Evolutionary conservation across 257 asterid genomes (phyloP).

Genomic region (Nicotiana paniculata): DNA sequence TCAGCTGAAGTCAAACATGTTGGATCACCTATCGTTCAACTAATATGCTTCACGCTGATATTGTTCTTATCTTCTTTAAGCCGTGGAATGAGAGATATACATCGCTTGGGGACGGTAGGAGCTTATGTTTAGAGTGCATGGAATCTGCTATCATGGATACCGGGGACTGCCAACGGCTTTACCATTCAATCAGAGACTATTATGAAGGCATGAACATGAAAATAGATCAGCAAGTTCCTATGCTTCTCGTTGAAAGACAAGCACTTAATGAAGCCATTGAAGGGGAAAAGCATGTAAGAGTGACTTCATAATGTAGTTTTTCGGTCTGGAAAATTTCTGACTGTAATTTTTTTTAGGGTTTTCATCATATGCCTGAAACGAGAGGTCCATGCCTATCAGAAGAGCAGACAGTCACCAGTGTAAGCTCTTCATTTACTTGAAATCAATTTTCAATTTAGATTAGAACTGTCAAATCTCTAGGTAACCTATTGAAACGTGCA

Average conservation of each 20-base stretch:
- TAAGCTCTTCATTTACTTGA: slow-evolving; percentile 23
- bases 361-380: slow-evolving; percentile 96
- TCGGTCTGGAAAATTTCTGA: slow-evolving; percentile 12
- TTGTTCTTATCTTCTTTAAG: slow-evolving; percentile 24
- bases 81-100: slow-evolving; percentile 54
- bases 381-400: slow-evolving; percentile 93
- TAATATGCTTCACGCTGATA: background rate
- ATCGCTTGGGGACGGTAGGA: slow-evolving; percentile 80
- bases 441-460: background rate
- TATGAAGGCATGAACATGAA: slow-evolving; percentile 98
- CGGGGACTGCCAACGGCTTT: slow-evolving; percentile 83
- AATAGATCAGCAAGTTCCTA: slow-evolving; percentile 77
- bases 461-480: background rate
- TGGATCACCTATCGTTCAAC: background rate
- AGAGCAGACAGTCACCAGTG: slow-evolving; percentile 90
- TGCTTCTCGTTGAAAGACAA: slow-evolving; percentile 95
- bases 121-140: slow-evolving; percentile 86
- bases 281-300: slow-evolving; percentile 84
- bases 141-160: slow-evolving; percentile 95
- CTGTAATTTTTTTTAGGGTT: slow-evolving; percentile 40
- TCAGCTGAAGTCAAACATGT: background rate
- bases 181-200: slow-evolving; percentile 81
- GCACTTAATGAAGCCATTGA: slow-evolving; percentile 94
- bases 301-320: background rate
- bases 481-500: background rate